Conservation (phyloP, 164 flowering plant species). For the Warburgia ugandensis region DNA sequence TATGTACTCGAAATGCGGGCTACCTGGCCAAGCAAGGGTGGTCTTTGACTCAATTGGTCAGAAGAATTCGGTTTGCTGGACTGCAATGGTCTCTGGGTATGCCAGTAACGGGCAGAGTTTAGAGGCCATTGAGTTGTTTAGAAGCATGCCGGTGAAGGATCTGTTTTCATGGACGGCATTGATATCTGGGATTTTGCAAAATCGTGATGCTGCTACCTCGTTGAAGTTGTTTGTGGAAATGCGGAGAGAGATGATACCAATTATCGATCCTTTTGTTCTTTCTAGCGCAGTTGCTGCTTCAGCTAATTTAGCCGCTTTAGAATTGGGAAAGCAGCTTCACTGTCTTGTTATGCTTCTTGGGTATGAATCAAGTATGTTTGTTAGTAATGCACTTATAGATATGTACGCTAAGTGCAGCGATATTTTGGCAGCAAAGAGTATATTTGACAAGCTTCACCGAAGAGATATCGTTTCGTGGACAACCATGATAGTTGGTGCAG, state of each 20-base stretch:
- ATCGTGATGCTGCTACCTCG: conserved; percentile 42
- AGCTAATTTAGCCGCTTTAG: conserved; percentile 53
- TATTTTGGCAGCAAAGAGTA: conserved; percentile 36
- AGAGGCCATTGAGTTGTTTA: conserved; percentile 54
- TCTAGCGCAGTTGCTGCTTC: conserved; percentile 59
- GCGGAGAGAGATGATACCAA: conserved; percentile 40
- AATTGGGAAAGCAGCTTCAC: conserved; percentile 72
- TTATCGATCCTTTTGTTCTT: conserved; percentile 62
- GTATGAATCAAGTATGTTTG: conserved; percentile 48
- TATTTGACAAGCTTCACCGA: conserved; percentile 32
- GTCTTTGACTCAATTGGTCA: conserved; percentile 45
- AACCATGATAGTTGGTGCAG: conserved; percentile 73
- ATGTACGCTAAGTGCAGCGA: conserved; percentile 92
- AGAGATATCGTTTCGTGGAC: conserved; percentile 88
- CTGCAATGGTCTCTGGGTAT: conserved; percentile 70
- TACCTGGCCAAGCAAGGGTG: conserved; percentile 34
- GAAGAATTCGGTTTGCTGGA: conserved; percentile 52
- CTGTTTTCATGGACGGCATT: conserved; percentile 71
- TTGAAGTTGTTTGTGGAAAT: conserved; percentile 40
- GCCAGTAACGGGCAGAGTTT: conserved; percentile 44
- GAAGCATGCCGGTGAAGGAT: conserved; percentile 28
- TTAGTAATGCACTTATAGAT: conserved; percentile 63
- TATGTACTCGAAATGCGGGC: conserved; percentile 77
- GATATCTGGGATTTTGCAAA: conserved; percentile 74
- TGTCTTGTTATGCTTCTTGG: conserved; percentile 53